phyloP scores from a whole-genome alignment of 2,329 filamentous ascomycete genomes.

The Periconia macrospinosa region DNA sequence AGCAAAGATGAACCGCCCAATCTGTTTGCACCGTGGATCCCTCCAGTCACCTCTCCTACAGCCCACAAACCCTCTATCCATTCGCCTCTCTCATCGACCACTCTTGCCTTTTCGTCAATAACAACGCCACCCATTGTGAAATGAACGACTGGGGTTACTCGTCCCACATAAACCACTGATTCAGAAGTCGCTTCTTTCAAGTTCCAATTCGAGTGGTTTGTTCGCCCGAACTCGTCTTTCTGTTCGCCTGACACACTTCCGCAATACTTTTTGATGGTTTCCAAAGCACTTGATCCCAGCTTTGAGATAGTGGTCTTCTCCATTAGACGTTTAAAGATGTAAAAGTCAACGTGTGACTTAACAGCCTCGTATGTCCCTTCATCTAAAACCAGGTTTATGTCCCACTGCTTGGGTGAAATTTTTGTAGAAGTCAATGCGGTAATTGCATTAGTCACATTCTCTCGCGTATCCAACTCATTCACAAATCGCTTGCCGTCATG shows the following conservation, averaged over 20 bases:
- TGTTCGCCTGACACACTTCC: conserved; percentile 45
- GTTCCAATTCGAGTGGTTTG: conserved; percentile 59
- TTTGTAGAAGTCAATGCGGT: conserved; percentile 38
- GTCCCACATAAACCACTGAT: conserved; percentile 60
- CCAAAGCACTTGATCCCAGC: conserved; percentile 42
- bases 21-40: conserved; percentile 65
- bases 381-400: conserved; percentile 61
- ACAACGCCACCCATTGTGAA: conserved; percentile 69
- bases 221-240: conserved; percentile 53
- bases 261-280: conserved; percentile 55
- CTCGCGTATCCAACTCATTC: conserved; percentile 65
- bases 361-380: conserved; percentile 58
- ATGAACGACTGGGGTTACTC: conserved; percentile 65
- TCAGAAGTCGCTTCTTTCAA: conserved; percentile 53
- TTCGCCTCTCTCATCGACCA: conserved; percentile 48
- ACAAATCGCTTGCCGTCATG: conserved; percentile 57
- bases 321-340: conserved; percentile 64
- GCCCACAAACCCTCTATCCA: conserved; percentile 62
- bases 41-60: conserved; percentile 66
- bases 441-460: conserved; percentile 58
- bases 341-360: conserved; percentile 63
- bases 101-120: conserved; percentile 57
- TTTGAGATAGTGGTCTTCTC: conserved; percentile 58
- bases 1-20: conserved; percentile 64
- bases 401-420: conserved; percentile 56